Base-by-base conservation (phyloP, 805 yeast species). In the Pichia thaimueangensis region DNA sequence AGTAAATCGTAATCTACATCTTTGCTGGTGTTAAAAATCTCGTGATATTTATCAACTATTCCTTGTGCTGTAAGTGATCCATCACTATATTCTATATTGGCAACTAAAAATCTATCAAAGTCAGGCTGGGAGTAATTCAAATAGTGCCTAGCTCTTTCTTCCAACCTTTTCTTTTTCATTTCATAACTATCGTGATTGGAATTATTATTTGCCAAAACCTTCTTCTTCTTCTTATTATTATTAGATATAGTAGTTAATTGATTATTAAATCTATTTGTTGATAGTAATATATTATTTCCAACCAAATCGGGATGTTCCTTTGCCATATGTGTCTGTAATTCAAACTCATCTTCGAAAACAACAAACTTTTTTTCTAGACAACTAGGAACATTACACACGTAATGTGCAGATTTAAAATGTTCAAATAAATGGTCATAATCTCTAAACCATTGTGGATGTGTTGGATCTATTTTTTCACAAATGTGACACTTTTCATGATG, bases 281-380 rank as follows among this genome's bases (percentile, higher is more conserved):
- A 37, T 10, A 32, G 25, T 15, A 37, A 34, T 21, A 37, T 30
- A 24, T 81, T 50, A 5, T 74, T 74, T 3, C 84, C 78, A 35
- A 28, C 33, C 5, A 51, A 20, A 19, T 31, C 32, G 10, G 51
- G 35, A 61, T 93, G 99, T 52, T 83, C 91, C 49, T 78, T 76
- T 36, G 87, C 63, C 79, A 87, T 81, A 62, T 93, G 98, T 1
- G 94, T 89, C 42, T 84, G 82, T 41, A 93, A 68, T 52, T 88
- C 97, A 42, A 88, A 62, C 41, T 85, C 93, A 48, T 87, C 91
- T 19, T 81, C 74, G 58, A 93, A 93, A 1, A 91, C 98, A 19
- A 93, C 93, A 64, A 93, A 91, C 58, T 86, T 85, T 60, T 84
- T 80, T 43, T 89, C 97, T 37, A 89, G 62, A 64, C 99, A 93